Percentiles rank a stretch among this genome's conserved stretches.
Evolutionary conservation across 208 protist genomes (phyloP).

Genomic region (Trypanosoma scelopori): DNA sequence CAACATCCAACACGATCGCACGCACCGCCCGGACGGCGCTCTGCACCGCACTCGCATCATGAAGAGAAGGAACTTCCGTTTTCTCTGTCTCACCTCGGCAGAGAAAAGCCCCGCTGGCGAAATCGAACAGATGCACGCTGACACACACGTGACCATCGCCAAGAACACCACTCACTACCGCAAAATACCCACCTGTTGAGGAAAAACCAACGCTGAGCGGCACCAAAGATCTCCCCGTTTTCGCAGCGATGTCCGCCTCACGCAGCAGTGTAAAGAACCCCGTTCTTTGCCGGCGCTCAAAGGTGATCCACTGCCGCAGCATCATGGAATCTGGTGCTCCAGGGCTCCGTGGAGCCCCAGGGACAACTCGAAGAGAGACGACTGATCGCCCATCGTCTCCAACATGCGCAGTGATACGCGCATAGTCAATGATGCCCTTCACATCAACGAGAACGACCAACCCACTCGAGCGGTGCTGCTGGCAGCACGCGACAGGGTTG

Average conservation of each 20-base stretch:
- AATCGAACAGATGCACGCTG: conserved; percentile 51
- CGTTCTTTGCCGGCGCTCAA: conserved; percentile 54
- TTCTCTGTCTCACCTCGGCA: conserved; percentile 29
- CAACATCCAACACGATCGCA: conserved; percentile 17
- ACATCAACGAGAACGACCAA: conserved; percentile 53
- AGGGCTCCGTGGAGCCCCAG: conserved; percentile 33
- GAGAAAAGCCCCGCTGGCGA: conserved; percentile 37
- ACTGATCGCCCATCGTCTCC: conserved; percentile 14
- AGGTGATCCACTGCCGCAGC: conserved; percentile 51
- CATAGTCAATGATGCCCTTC: conserved; percentile 64
- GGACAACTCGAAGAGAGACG: conserved; percentile 46
- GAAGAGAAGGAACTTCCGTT: conserved; percentile 15
- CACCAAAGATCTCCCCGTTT: conserved; percentile 21
- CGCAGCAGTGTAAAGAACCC: conserved; percentile 62
- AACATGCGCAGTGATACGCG: conserved; percentile 30
- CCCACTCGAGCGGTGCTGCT: conserved; percentile 38
- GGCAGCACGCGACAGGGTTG: conserved; percentile 42
- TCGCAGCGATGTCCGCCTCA: conserved; percentile 18
- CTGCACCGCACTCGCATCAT: not conserved
- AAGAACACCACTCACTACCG: conserved; percentile 35
- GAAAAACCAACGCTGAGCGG: conserved; percentile 42
- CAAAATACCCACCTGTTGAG: conserved; percentile 44
- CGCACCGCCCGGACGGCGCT: conserved; percentile 10
- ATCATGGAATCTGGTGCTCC: conserved; percentile 35
- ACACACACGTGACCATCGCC: conserved; percentile 18